Base-by-base conservation (phyloP, 2,329 filamentous ascomycete species). In the Mycosphaerella sp. region DNA sequence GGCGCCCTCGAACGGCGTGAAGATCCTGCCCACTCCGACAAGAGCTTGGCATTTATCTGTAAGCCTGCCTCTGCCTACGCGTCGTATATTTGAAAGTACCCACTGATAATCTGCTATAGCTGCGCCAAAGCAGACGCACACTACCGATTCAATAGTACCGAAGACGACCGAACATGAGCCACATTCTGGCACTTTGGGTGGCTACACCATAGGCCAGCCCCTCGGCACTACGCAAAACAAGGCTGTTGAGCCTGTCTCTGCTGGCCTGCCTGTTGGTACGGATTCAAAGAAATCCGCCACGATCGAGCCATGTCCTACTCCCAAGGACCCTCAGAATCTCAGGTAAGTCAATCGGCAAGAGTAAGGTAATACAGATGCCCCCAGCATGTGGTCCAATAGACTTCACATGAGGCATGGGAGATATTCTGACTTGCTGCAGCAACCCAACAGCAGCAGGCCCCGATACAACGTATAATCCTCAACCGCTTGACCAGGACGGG, bases 1-100 rank as follows among this genome's bases (percentile, higher is more conserved):
- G 48, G 48, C 6, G 40, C 40, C 5, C 17, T 44, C 40, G 14
- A 31, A 5, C 8, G 29, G 5, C 36, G 26, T 11, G 26, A 29
- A 38, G 48, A 51, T 29, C 48, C 48, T 34, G 48, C 48, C n/a
- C n/a, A 51, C 7, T 51, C 48, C 6, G 36, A 45, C 12, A 34
- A 45, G 6, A 40, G 48, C 2, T 41, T 51, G 40, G 41, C 48
- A n/a, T 51, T 51, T 40, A 34, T 51, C 17, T 43, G 48, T 51
- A 45, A 51, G 48, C 26, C 26, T 29, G 14, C 39, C 4, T 11
- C 6, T 47, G 4, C 36, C n/a, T 14, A 14, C 34, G 12, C 10
- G 6, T 38, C 34, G 8, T 11, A 38, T 7, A 38, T 9, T 38
- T 29, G 26, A 38, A n/a, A 6, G 12, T 38, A 10, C 3, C 21